Base-by-base conservation (phyloP, 2,329 filamentous ascomycete species). In the Chlorencoelia australis region DNA sequence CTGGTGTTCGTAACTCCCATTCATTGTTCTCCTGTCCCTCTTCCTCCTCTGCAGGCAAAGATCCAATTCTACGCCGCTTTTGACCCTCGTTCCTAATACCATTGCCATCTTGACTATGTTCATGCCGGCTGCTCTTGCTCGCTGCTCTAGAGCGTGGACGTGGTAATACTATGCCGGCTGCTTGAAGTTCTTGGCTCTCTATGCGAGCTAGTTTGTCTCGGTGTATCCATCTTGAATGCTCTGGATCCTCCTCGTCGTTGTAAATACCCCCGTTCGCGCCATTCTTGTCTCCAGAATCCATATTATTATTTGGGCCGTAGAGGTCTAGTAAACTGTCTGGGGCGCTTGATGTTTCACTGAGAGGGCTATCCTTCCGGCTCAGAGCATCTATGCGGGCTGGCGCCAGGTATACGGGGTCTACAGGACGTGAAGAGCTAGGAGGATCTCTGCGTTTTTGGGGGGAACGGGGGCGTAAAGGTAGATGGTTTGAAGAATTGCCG, bases 201-300 rank as follows among this genome's bases (percentile, higher is more conserved):
- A 89, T 91, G 54, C 74, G 75, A 37, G 82, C 83, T 43, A 91
- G 63, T 61, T 89, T 89, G 60, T 91, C 84, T 39, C 84, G 68
- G 54, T 91, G 84, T 50, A 91, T 89, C 84, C 84, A 91, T 58
- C 84, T 80, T 20, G 77, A 82, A 42, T 75, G 68, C 42, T 81
- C 77, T 21, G 66, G 61, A 21, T 67, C 62, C 50, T 37, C 55
- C 25, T 57, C 51, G 16, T 61, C 55, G 30, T 53, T 52, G 20
- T 51, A 55, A 26, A 36, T 13, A 5, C 44, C 47, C 10, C 37
- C 44, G 21, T 37, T 44, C n/a, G 30, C 26, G 14, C 27, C 35
- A 35, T 49, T 53, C 31, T 38, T 38, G 14, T 51, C 49, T 13
- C 42, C 48, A 39, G 43, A 48, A 36, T 56, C 53, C 27, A 52